A percentile compares a stretch with the other conserved stretches of the same genome.
Evolutionary conservation across 495 filamentous ascomycete species (phyloP).

Genomic region (Xylaria cubensis): DNA sequence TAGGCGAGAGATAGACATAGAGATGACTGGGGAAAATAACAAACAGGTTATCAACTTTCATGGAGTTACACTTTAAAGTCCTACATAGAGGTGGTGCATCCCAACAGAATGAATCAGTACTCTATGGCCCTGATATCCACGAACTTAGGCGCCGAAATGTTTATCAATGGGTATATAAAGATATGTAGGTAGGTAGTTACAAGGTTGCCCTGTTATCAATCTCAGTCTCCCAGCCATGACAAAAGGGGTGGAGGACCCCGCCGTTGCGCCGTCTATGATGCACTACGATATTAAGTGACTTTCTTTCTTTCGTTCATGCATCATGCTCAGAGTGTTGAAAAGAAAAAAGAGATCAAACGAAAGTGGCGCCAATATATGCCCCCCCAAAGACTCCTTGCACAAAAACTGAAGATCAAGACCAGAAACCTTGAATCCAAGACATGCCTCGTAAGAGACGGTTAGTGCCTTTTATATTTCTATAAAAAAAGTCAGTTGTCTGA

Average conservation of each 20-base stretch:
- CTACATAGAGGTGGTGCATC: neutral
- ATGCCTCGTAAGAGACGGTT: conserved; percentile 4
- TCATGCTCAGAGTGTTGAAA: conserved; percentile 21
- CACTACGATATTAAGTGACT: conserved; percentile 23
- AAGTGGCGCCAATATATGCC: conserved; percentile 25
- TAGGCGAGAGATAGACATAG: too few species aligned
- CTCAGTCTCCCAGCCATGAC: conserved; percentile 14
- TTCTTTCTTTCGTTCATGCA: conserved; percentile 24
- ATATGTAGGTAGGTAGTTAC: conserved; percentile 11
- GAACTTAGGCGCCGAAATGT: neutral
- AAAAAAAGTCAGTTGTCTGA: conserved; percentile 32
- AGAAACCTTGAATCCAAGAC: conserved; percentile 17
- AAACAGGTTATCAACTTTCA: neutral
- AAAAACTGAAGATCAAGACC: conserved; percentile 13
- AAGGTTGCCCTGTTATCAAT: conserved; percentile 29
- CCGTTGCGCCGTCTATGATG: conserved; percentile 31
- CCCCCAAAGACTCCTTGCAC: conserved; percentile 22
- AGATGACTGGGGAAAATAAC: neutral
- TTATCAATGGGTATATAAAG: neutral
- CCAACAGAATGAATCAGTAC: neutral
- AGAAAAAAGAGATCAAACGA: conserved; percentile 19
- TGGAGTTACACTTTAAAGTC: too few species aligned
- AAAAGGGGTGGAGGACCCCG: neutral
- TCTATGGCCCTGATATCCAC: neutral
- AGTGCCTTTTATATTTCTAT: conserved; percentile 54